Evolutionary conservation across 1,284 basidiomycete genomes (phyloP).

Genomic region (Fomitopsis palustris): DNA sequence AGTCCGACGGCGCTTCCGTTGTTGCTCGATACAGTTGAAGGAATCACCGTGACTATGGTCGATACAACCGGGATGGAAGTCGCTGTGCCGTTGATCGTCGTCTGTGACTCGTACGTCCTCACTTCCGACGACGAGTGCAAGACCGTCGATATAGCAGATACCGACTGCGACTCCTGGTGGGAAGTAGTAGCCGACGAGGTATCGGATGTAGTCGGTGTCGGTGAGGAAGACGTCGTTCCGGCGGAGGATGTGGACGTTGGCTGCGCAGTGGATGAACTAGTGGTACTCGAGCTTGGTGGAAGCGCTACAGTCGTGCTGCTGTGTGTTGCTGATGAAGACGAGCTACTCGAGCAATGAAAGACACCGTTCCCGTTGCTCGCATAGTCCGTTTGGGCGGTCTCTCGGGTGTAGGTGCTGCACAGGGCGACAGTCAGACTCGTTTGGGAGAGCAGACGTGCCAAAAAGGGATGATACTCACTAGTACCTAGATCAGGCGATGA

Average conservation of each 20-base stretch:
- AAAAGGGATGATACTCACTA: slow-evolving; percentile 16
- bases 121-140: background rate
- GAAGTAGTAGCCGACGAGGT: background rate
- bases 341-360: slow-evolving; percentile 11
- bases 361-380: slow-evolving; percentile 12
- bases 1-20: background rate
- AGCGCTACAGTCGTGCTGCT: background rate
- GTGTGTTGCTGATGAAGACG: slow-evolving; percentile 3
- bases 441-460: background rate
- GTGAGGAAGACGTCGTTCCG: background rate
- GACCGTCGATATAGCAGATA: background rate
- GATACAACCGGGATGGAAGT: background rate
- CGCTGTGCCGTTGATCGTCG: background rate
- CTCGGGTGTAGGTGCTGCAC: slow-evolving; percentile 13
- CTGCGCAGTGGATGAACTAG: background rate
- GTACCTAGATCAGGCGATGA: slow-evolving; percentile 7
- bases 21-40: background rate
- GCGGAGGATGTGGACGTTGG: background rate
- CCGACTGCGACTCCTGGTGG: background rate
- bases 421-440: background rate
- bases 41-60: background rate
- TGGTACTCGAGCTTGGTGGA: background rate
- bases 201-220: background rate
- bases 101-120: background rate
- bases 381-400: slow-evolving; percentile 8